These are phyloP conservation scores for Daldinia loculata DNA, from an alignment of 495 filamentous ascomycete species.

Conservation along the genomic window DNA sequence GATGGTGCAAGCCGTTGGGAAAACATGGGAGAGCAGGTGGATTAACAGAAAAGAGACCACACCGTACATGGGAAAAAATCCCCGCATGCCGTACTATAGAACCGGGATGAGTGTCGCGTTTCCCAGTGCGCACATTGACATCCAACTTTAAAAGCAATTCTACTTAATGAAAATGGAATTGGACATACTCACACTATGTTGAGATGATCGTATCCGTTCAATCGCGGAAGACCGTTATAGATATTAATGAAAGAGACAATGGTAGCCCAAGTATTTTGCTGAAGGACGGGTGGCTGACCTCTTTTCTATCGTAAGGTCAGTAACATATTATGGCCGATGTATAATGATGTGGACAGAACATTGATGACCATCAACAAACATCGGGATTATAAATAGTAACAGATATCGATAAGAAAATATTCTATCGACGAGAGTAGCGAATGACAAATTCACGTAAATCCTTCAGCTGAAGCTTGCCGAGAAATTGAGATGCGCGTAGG, in stretches of 20 bases:
- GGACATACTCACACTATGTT: slow-evolving; percentile 27
- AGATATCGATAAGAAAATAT: slow-evolving; percentile 27
- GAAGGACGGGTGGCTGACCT: slow-evolving; percentile 17
- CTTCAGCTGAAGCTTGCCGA: slow-evolving; percentile 39
- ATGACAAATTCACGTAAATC: slow-evolving; percentile 37
- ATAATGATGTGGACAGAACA: slow-evolving; percentile 34
- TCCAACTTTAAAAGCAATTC: slow-evolving; percentile 1
- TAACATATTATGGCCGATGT: slow-evolving; percentile 10
- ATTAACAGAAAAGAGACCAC: slow-evolving; percentile 24
- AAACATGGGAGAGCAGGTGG: slow-evolving; percentile 22
- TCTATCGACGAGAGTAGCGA: background rate
- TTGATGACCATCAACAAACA: slow-evolving; percentile 36
- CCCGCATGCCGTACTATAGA: slow-evolving; percentile 35
- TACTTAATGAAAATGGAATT: slow-evolving; percentile 9
- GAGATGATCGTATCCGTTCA: background rate
- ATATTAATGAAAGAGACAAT: slow-evolving; percentile 3
- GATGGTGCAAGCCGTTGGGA: slow-evolving; percentile 24
- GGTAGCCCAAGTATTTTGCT: slow-evolving; percentile 3
- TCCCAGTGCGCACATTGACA: slow-evolving; percentile 7
- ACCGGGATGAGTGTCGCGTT: slow-evolving; percentile 27
- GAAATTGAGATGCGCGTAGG: slow-evolving; percentile 7
- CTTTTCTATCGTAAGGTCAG: slow-evolving; percentile 34
- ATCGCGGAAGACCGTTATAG: background rate
- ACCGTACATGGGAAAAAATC: slow-evolving; percentile 25
- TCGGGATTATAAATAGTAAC: slow-evolving; percentile 37